Evolutionary conservation across 306 rosid genomes (phyloP), one percentile per base, ranked within the genome.

Genomic region (Carpinus viminea): DNA sequence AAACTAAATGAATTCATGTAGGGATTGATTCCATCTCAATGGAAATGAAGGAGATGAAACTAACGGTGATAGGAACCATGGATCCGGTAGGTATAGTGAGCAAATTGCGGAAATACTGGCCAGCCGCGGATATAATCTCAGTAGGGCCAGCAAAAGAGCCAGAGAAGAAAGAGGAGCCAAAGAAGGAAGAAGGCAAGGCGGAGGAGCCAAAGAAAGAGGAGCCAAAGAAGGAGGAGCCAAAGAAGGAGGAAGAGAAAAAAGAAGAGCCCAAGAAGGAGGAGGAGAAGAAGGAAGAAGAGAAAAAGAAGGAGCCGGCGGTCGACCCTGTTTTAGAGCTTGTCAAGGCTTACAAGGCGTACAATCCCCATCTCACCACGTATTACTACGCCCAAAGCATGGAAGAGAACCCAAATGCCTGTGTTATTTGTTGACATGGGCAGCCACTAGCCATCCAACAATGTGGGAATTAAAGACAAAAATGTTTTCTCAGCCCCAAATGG

Each of bases 381-480:
- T 89, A 89, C 86, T 76, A 90, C 74, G 94, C 46, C 61, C 99
- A 91, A 20, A 90, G 97, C 89, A 88, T 92, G 78, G 99, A 95
- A 78, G 99, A 95, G 86, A 93, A 93, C 76, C 99, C 99, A 48
- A 95, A 89, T 84, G 90, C 91, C 12, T 95, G 99, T 82, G 93
- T 75, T 62, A 90, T 95, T 85, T 91, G 71, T 61, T 94, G 66
- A 85, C 43, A 36, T 56, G 46, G 77, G 55, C 13, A 72, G 21
- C 78, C 70, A 24, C 26, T 24, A 24, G 26, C 26, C 26, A 24
- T 24, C 26, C 26, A 74, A 34, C 73, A 62, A 13, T 51, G 80
- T 79, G 12, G 13, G 6, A 38, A 38, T 38, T 72, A 77, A 69
- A 78, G 72, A 31, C 34, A 47, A 34, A 17, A 51, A 68, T 61